Conservation (phyloP, 441 rosid species). For the Mallotus repandus region DNA sequence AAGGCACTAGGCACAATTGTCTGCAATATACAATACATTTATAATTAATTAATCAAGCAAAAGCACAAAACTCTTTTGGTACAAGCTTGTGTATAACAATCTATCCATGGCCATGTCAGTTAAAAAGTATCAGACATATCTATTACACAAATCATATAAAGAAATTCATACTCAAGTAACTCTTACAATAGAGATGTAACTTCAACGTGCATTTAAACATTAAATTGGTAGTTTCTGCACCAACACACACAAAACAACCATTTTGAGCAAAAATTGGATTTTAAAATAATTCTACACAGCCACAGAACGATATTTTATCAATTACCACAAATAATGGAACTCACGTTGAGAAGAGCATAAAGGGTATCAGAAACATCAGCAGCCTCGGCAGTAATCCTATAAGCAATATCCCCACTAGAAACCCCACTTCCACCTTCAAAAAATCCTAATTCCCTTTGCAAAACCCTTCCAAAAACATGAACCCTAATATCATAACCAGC, state of each 20-base stretch:
- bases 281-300: neutral
- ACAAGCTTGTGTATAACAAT: neutral
- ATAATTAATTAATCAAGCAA: constrained; percentile 10
- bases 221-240: neutral
- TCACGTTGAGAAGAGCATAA: constrained; percentile 76
- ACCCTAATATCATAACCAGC: constrained; percentile 57
- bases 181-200: neutral
- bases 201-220: neutral
- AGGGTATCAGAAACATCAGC: constrained; percentile 73
- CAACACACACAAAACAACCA: neutral
- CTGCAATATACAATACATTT: constrained; percentile 37
- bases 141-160: too few relatives aligned
- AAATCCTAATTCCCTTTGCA: constrained; percentile 68
- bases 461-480: constrained; percentile 55
- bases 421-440: constrained; percentile 75
- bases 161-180: neutral
- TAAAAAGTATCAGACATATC: too few relatives aligned
- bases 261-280: neutral
- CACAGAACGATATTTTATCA: neutral
- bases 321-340: constrained; percentile 19
- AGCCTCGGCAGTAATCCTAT: constrained; percentile 78
- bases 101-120: neutral
- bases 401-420: constrained; percentile 75
- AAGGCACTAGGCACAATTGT: constrained; percentile 74
- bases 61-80: neutral